Conservation (phyloP, 2,329 filamentous ascomycete genomes). For the Neofusicoccum umdonicola region DNA sequence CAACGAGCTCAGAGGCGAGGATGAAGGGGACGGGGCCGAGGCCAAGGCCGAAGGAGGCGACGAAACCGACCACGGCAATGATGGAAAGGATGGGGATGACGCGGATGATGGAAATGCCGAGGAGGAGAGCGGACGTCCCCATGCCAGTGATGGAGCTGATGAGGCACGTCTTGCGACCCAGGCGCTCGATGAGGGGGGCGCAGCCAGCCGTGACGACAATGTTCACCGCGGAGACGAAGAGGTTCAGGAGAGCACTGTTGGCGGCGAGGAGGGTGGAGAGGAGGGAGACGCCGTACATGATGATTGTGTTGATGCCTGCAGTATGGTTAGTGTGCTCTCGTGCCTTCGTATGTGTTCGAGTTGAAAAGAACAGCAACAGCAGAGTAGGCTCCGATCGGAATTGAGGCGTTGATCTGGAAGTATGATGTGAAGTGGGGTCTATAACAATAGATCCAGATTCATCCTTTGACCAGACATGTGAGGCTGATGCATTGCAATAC, state of each 20-base stretch:
- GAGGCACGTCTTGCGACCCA: constrained; percentile 84
- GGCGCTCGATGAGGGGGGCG: constrained; percentile 79
- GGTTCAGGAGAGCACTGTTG: constrained; percentile 79
- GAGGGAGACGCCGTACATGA: constrained; percentile 97
- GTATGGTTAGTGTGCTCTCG: background rate
- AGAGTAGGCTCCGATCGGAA: too few relatives aligned
- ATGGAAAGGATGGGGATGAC: constrained; percentile 74
- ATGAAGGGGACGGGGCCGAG: constrained; percentile 95
- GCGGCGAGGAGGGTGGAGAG: constrained; percentile 77
- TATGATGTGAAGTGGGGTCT: too few relatives aligned
- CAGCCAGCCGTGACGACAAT: constrained; percentile 77
- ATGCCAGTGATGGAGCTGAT: constrained; percentile 81
- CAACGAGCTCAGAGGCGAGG: constrained; percentile 85
- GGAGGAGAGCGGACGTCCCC: constrained; percentile 70
- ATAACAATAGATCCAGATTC: too few relatives aligned
- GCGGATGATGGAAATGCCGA: constrained; percentile 78
- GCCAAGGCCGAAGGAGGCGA: constrained; percentile 84
- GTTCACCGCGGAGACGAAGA: constrained; percentile 83
- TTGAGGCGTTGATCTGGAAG: too few relatives aligned
- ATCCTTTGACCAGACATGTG: too few relatives aligned
- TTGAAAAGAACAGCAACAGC: too few relatives aligned
- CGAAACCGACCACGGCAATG: constrained; percentile 78
- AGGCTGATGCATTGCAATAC: too few relatives aligned
- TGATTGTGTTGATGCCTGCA: constrained; percentile 81
- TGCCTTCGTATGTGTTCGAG: too few relatives aligned